Conservation (phyloP, 371 early-diverging fungal genomes). For the Mucor plumbeus region DNA sequence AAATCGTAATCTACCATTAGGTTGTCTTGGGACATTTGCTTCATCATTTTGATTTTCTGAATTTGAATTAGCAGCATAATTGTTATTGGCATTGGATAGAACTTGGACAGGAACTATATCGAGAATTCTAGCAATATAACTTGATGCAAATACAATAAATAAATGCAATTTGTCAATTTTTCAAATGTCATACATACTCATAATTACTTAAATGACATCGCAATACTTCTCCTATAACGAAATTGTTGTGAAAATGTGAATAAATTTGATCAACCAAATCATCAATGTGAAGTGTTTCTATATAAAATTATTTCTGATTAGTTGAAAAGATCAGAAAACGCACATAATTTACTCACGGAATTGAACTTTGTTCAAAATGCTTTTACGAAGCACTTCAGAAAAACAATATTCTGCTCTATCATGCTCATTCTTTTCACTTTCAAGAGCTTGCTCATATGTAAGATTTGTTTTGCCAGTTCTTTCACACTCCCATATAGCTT, state of each 20-base stretch:
- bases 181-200: conserved; percentile 25
- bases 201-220: conserved; percentile 44
- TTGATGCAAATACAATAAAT: not conserved
- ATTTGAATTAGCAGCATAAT: not conserved
- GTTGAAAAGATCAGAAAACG: not conserved
- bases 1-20: conserved; percentile 48
- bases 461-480: conserved; percentile 73
- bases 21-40: conserved; percentile 40
- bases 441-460: conserved; percentile 85
- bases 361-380: conserved; percentile 66
- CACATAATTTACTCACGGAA: conserved; percentile 58
- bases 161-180: too few species aligned
- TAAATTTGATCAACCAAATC: conserved; percentile 54
- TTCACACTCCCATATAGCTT: conserved; percentile 81
- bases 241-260: conserved; percentile 47
- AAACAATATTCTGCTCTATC: conserved; percentile 63
- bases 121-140: conserved; percentile 42
- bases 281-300: conserved; percentile 55
- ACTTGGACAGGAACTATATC: conserved; percentile 29
- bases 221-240: conserved; percentile 47
- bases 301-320: not conserved
- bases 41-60: conserved; percentile 10
- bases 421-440: conserved; percentile 71
- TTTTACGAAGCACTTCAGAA: conserved; percentile 64
- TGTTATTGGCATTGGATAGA: not conserved